A percentile compares a stretch with the other conserved stretches of the same genome.
These are phyloP conservation scores for Heliocybe sulcata DNA, from an alignment of 1,284 basidiomycete genomes.

Conservation along the genomic window DNA sequence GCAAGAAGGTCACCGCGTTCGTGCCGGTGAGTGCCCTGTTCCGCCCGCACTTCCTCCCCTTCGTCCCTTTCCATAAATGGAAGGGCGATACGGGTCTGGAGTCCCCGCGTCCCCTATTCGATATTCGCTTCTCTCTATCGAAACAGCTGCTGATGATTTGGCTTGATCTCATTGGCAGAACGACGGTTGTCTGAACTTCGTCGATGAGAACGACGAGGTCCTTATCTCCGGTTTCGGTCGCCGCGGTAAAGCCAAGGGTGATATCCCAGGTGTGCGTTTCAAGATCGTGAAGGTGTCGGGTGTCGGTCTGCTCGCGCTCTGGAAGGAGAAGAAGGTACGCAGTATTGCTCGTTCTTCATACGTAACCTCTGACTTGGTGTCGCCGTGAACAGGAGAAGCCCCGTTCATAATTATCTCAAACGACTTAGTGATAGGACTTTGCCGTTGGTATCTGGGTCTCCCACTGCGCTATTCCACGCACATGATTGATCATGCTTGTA, in stretches of 20 bases:
- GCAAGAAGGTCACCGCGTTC: slow-evolving; percentile 98
- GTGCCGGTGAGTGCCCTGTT: slow-evolving; percentile 36
- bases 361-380: neutral
- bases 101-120: neutral
- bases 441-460: neutral
- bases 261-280: slow-evolving; percentile 97
- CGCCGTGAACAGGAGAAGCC: slow-evolving; percentile 74
- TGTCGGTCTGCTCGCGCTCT: slow-evolving; percentile 94
- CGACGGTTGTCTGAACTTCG: slow-evolving; percentile 98
- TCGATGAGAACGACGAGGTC: slow-evolving; percentile 99
- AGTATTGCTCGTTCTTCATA: slow-evolving; percentile 7
- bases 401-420: slow-evolving; percentile 53
- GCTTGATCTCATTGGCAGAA: slow-evolving; percentile 45
- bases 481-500: slow-evolving; percentile 29
- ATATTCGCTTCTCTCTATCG: neutral
- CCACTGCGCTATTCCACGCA: slow-evolving; percentile 18
- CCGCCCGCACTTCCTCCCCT: slow-evolving; percentile 1
- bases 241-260: slow-evolving; percentile 98
- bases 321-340: slow-evolving; percentile 96
- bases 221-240: slow-evolving; percentile 99
- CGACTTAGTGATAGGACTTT: neutral
- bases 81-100: neutral
- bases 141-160: slow-evolving; percentile 6
- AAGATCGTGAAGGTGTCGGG: slow-evolving; percentile 99
- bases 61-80: neutral